A percentile compares a stretch with the other conserved stretches of the same genome.
Conservation (phyloP, 2,329 filamentous ascomycete genomes). For the Cryphonectria naterciae region DNA sequence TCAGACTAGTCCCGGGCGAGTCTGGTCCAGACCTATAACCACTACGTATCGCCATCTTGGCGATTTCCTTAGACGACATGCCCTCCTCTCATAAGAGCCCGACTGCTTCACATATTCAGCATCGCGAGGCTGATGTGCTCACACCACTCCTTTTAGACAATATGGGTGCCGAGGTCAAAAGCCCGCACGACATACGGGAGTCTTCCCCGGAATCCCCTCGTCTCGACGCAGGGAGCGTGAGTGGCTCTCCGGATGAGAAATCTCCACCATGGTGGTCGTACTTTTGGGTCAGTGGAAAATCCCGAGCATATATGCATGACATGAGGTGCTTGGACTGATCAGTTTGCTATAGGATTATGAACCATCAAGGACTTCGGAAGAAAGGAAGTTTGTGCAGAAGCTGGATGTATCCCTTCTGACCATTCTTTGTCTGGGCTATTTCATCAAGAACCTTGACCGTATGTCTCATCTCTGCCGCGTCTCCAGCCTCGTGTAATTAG, state of each 20-base stretch:
- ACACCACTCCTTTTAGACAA: constrained; percentile 25
- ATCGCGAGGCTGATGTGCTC: constrained; percentile 10
- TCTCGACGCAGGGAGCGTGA: background rate
- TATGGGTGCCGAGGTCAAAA: constrained; percentile 24
- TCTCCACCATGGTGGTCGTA: constrained; percentile 28
- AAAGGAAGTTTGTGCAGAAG: constrained; percentile 40
- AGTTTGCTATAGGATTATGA: constrained; percentile 24
- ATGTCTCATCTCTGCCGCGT: constrained; percentile 7
- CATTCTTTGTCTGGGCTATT: constrained; percentile 43
- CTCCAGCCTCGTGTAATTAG: background rate
- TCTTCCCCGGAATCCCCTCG: constrained; percentile 11
- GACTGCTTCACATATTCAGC: background rate
- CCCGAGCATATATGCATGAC: background rate
- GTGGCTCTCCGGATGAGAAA: background rate
- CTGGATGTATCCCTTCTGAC: constrained; percentile 42
- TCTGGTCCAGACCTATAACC: background rate
- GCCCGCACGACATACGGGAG: constrained; percentile 15
- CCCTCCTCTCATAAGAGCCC: constrained; percentile 19
- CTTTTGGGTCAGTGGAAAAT: constrained; percentile 19
- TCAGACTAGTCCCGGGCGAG: constrained; percentile 6
- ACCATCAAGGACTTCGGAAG: constrained; percentile 36
- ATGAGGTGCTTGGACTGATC: no score
- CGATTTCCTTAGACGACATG: constrained; percentile 7
- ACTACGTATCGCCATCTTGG: background rate
- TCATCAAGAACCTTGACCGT: constrained; percentile 44